Evolutionary conservation across 768 basidiomycete species (phyloP).

Genomic region (Dendrothele bispora): DNA sequence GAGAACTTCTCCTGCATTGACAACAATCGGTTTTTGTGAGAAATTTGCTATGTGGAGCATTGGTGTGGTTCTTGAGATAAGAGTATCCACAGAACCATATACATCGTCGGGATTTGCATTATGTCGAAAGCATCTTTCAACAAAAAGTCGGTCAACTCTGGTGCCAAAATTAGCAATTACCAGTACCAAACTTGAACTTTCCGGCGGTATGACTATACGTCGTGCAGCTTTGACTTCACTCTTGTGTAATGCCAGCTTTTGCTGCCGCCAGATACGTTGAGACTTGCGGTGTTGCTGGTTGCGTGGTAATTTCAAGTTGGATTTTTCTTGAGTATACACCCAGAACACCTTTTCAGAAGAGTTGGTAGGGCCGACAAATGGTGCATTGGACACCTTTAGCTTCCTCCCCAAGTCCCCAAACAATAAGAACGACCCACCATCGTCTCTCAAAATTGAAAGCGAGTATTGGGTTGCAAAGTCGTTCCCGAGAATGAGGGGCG

Average conservation of each 20-base stretch:
- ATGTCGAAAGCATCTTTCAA: not conserved
- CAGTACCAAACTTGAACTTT: not conserved
- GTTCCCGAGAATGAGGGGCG: not conserved
- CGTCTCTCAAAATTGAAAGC: not conserved
- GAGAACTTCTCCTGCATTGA: not conserved
- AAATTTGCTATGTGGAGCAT: not conserved
- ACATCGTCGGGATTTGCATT: not conserved
- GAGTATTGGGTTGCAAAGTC: not conserved
- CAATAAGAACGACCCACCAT: not conserved
- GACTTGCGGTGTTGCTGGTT: not conserved
- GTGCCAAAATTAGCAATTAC: not conserved
- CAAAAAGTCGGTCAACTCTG: not conserved
- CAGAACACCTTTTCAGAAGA: not conserved
- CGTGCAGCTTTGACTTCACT: too few species aligned
- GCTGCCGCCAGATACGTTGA: not conserved
- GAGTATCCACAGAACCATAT: not conserved
- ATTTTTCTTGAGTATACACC: not conserved
- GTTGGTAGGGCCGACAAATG: not conserved
- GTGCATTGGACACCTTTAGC: not conserved
- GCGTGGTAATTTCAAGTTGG: not conserved
- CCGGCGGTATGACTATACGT: not conserved
- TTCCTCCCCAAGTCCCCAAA: not conserved
- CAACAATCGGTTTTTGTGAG: not conserved
- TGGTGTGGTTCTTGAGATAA: not conserved
- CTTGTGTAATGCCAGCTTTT: not conserved